Base-by-base conservation (phyloP, 108 stramenopile species). In the Schizochytrium sp. region DNA sequence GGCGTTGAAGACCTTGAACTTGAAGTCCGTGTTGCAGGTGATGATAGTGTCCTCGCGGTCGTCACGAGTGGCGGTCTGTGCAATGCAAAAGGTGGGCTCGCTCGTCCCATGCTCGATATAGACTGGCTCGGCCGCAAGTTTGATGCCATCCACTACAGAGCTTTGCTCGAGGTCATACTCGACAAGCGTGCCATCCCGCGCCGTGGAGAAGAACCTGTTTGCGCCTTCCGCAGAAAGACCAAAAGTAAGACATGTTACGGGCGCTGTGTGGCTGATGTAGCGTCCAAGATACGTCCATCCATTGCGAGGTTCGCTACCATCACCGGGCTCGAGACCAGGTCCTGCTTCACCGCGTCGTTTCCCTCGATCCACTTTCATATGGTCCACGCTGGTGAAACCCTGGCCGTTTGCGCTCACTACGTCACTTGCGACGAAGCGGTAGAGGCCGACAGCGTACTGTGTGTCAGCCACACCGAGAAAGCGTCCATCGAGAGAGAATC, bases 1-100 rank as follows among this genome's bases (percentile, higher is more conserved):
- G n/a, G 92, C 92, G 55, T 92, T 93, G 87, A 91, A 93, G 53
- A 93, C 88, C 88, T 91, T 92, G 25, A 94, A 29, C 92, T 94
- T 94, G 88, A 72, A 94, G 19, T 94, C 94, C 48, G 63, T 72
- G 89, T 92, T 93, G 23, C 91, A 91, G 21, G 88, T 90, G 45
- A 94, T 59, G 55, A 93, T 28, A 5, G 91, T 58, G 72, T 95
- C 93, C 90, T 95, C 94, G 57, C 92, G 91, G 89, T 92, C 93
- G 34, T 90, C 91, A 43, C 87, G 88, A 5, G 83, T 72, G 16
- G 72, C 87, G 5, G 94, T 93, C 72, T 94, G 90, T 93, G 92
- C 94, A 25, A 92, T 18, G 34, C 92, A 87, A 19, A 88, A 88
- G 6, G 93, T 93, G 14, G 94, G 94, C 41, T 87, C 28, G 45